These are phyloP conservation scores for Cytospora paraplurivora DNA, from an alignment of 2,329 filamentous ascomycete species.

Conservation along the genomic window DNA sequence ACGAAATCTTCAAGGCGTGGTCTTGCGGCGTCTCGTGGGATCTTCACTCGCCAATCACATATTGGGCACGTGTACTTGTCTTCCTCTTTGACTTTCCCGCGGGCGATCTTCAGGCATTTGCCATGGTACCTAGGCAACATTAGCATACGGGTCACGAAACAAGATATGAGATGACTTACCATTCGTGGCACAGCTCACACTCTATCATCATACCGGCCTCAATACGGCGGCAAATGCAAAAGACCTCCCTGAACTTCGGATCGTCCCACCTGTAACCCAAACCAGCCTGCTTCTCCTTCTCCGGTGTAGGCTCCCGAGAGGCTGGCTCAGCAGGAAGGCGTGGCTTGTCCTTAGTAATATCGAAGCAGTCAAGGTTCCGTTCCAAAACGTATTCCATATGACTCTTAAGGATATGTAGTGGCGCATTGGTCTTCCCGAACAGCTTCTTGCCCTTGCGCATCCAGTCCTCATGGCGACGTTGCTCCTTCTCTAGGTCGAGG, in stretches of 20 bases:
- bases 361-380: slow-evolving; percentile 89
- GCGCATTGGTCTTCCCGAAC: slow-evolving; percentile 97
- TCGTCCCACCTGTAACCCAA: slow-evolving; percentile 60
- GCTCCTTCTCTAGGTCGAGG: slow-evolving; percentile 89
- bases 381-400: slow-evolving; percentile 94
- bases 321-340: slow-evolving; percentile 88
- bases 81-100: slow-evolving; percentile 96
- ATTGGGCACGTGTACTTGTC: slow-evolving; percentile 98
- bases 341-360: slow-evolving; percentile 80
- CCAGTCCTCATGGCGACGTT: slow-evolving; percentile 96
- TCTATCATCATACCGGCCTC: slow-evolving; percentile 99
- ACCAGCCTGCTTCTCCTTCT: slow-evolving; percentile 37
- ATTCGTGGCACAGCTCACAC: slow-evolving; percentile 96
- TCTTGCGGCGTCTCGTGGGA: slow-evolving; percentile 91
- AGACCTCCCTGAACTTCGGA: slow-evolving; percentile 73
- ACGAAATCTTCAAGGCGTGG: slow-evolving; percentile 92
- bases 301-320: slow-evolving; percentile 73
- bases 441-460: slow-evolving; percentile 98
- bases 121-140: slow-evolving; percentile 77
- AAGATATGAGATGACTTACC: slow-evolving; percentile 59
- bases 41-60: slow-evolving; percentile 95
- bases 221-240: slow-evolving; percentile 91
- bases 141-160: not conserved
- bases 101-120: slow-evolving; percentile 95
- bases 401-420: slow-evolving; percentile 89